Base-by-base conservation (phyloP, 768 basidiomycete genomes). In the Phylloporus sp. region DNA sequence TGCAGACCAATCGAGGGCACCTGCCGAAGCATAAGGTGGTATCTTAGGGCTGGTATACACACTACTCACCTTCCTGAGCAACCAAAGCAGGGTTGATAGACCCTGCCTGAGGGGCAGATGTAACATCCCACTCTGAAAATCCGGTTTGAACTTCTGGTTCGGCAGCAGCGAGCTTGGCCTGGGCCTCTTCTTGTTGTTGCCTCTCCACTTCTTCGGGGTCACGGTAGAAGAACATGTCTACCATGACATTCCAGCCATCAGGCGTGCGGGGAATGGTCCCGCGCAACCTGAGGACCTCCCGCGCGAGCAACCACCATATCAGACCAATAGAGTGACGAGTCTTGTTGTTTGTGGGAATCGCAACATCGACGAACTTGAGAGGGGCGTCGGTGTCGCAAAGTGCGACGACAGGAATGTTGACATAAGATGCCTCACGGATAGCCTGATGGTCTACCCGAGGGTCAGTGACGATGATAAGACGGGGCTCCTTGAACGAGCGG, bases 341-440 rank as follows among this genome's bases (percentile, higher is more conserved):
- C 84, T 97, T 99, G 90, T 99, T 99, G 82, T 98, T 99, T 56
- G 92, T 92, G 58, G 97, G 97, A 76, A 99, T 97, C 50, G 91
- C 95, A 64, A 98, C 85, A 72, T 99, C 97, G 71, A 99, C 95
- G 72, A 93, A 97, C 74, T 92, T 86, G 66, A 98, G 84, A 52
- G 94, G 92, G 42, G 97, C 93, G 73, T 99, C 97, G 63, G 95
- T 97, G 76, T 99, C 97, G 77, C 91, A 94, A 66, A 99, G 86
- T 54, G 95, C 97, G 65, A 99, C 97, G 67, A 99, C 97, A 64
- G 97, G 97, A 74, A 99, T 98, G 87, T 99, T 99, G 73, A 98
- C 97, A 71, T 98, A 99, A 51, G 95, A 95, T 41, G 97, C 95
- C 78, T 99, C 97, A 62, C 97, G 92, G 76, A 99, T 99, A 59